These are phyloP conservation scores for Talaromyces trachyspermus DNA, from an alignment of 495 filamentous ascomycete genomes.

Conservation along the genomic window DNA sequence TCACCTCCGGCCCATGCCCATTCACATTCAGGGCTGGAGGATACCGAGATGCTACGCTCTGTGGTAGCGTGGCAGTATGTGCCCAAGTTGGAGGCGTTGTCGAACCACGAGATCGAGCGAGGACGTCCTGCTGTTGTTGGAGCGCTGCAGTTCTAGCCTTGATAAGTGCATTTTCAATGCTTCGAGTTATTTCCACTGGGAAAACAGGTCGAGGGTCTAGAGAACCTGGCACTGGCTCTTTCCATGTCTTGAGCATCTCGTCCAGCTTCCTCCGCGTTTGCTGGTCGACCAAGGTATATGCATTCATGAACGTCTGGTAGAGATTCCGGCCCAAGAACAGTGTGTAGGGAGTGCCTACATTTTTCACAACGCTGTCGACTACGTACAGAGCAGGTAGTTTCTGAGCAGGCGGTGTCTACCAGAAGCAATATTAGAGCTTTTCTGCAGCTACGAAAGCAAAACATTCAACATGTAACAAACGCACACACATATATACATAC, in stretches of 20 bases:
- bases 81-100: slow-evolving; percentile 48
- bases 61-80: slow-evolving; percentile 65
- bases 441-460: slow-evolving; percentile 17
- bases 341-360: slow-evolving; percentile 95
- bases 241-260: slow-evolving; percentile 97
- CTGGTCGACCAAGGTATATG: slow-evolving; percentile 79
- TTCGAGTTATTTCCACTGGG: slow-evolving; percentile 69
- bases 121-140: slow-evolving; percentile 59
- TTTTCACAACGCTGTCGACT: slow-evolving; percentile 96
- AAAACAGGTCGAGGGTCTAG: slow-evolving; percentile 85
- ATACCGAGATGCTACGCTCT: slow-evolving; percentile 34
- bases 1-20: slow-evolving; percentile 31
- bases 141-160: slow-evolving; percentile 73
- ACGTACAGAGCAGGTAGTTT: slow-evolving; percentile 96
- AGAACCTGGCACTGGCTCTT: slow-evolving; percentile 88
- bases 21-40: slow-evolving; percentile 25
- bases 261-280: slow-evolving; percentile 82
- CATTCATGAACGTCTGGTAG: slow-evolving; percentile 91
- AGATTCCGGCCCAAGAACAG: slow-evolving; percentile 87
- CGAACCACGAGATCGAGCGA: slow-evolving; percentile 48
- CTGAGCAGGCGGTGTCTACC: slow-evolving; percentile 71
- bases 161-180: slow-evolving; percentile 89
- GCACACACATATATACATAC: not conserved
- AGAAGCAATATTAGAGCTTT: slow-evolving; percentile 29
- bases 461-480: slow-evolving; percentile 10